Evolutionary conservation across 352 stramenopile species (phyloP).

Genomic region (Phytophthora gonapodyides): DNA sequence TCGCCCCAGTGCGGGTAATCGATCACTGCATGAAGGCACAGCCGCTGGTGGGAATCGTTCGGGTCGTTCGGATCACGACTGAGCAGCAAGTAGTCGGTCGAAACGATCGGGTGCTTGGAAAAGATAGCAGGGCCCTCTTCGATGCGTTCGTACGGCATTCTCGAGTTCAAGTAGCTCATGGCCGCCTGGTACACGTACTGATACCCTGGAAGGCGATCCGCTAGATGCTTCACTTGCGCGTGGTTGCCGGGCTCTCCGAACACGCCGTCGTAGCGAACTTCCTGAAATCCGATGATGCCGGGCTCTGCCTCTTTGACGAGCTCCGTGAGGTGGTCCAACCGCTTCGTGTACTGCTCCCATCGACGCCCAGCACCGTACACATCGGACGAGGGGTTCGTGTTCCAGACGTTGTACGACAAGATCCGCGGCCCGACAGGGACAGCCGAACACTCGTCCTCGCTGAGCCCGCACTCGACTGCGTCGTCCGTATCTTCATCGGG

Average conservation of each 20-base stretch:
- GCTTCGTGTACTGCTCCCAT: conserved; percentile 77
- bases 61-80: conserved; percentile 81
- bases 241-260: conserved; percentile 67
- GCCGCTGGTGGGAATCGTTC: conserved; percentile 83
- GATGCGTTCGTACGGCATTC: conserved; percentile 69
- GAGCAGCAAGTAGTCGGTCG: conserved; percentile 81
- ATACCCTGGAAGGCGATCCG: conserved; percentile 59
- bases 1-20: conserved; percentile 63
- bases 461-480: conserved; percentile 21
- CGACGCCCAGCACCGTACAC: conserved; percentile 62
- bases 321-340: conserved; percentile 70
- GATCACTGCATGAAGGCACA: conserved; percentile 83
- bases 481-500: conserved; percentile 14
- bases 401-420: conserved; percentile 91
- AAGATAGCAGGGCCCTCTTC: conserved; percentile 86
- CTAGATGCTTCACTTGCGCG: conserved; percentile 81
- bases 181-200: conserved; percentile 88
- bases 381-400: conserved; percentile 81
- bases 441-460: conserved; percentile 21
- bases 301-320: conserved; percentile 58
- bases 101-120: conserved; percentile 79
- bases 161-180: conserved; percentile 82
- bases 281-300: conserved; percentile 86
- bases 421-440: conserved; percentile 51
- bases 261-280: conserved; percentile 85